A percentile compares a stretch with the other conserved stretches of the same genome.
Evolutionary conservation across 495 filamentous ascomycete genomes (phyloP).

Genomic region (Neurospora sp.): DNA sequence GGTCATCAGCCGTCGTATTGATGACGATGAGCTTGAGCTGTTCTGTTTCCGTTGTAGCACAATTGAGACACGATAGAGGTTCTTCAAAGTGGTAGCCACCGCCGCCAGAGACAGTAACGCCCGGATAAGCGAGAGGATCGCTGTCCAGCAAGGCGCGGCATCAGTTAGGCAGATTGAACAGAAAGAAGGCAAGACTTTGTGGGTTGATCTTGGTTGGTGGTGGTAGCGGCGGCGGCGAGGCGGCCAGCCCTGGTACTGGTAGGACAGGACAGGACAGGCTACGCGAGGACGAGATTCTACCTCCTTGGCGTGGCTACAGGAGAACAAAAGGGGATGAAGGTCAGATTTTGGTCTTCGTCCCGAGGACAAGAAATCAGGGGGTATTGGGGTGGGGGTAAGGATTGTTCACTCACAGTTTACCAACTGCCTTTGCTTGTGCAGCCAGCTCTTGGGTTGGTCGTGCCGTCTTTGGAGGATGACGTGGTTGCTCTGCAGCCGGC

Average conservation of each 20-base stretch:
- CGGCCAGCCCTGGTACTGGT: background rate
- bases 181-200: background rate
- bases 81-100: background rate
- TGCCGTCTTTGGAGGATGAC: conserved; percentile 63
- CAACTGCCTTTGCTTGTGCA: conserved; percentile 76
- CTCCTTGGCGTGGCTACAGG: conserved; percentile 35
- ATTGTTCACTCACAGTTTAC: conserved; percentile 42
- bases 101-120: background rate
- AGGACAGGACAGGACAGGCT: conserved; percentile 6
- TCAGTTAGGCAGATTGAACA: background rate
- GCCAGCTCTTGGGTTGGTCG: conserved; percentile 78
- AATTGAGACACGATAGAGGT: background rate
- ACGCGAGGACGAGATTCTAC: conserved; percentile 26
- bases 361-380: background rate
- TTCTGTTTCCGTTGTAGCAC: background rate
- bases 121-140: background rate
- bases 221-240: background rate
- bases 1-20: background rate
- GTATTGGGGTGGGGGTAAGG: background rate
- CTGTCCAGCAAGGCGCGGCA: background rate
- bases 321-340: background rate
- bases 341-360: background rate
- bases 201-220: background rate
- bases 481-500: conserved; percentile 78
- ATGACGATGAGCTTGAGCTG: background rate